Evolutionary conservation across 2,329 filamentous ascomycete genomes (phyloP).

Genomic region (Calcarisporium arbuscula): DNA sequence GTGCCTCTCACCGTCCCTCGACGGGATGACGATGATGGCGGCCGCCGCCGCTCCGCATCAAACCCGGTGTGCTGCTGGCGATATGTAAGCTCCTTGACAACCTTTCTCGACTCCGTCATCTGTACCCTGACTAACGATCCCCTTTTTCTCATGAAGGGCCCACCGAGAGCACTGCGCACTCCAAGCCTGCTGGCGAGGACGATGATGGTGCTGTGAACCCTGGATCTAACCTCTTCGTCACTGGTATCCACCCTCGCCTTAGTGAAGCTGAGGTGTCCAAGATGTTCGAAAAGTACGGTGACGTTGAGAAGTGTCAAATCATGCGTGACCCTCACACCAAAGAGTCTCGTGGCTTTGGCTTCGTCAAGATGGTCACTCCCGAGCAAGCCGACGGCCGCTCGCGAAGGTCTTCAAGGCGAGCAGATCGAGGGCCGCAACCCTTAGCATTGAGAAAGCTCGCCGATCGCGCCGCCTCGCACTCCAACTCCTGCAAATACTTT

Average conservation of each 20-base stretch:
- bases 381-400: slow-evolving; percentile 95
- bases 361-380: slow-evolving; percentile 96
- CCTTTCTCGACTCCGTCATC: slow-evolving; percentile 10
- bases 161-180: too few species aligned
- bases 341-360: slow-evolving; percentile 97
- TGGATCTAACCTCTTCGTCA: slow-evolving; percentile 97
- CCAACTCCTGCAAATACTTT: slow-evolving; percentile 98
- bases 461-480: slow-evolving; percentile 88
- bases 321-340: slow-evolving; percentile 98
- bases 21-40: slow-evolving; percentile 56
- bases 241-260: slow-evolving; percentile 90
- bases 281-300: slow-evolving; percentile 97
- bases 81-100: slow-evolving; percentile 16
- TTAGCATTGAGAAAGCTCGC: slow-evolving; percentile 98
- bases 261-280: slow-evolving; percentile 85
- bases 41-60: slow-evolving; percentile 57
- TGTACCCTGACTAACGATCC: too few species aligned
- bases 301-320: slow-evolving; percentile 98
- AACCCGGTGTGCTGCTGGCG: too few species aligned
- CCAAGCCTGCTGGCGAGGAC: slow-evolving; percentile 49
- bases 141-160: too few species aligned
- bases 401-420: slow-evolving; percentile 92
- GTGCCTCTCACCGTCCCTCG: slow-evolving; percentile 55
- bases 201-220: slow-evolving; percentile 83
- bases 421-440: slow-evolving; percentile 87